Base-by-base conservation (phyloP, 208 protist species). In the Trypanosoma avium region DNA sequence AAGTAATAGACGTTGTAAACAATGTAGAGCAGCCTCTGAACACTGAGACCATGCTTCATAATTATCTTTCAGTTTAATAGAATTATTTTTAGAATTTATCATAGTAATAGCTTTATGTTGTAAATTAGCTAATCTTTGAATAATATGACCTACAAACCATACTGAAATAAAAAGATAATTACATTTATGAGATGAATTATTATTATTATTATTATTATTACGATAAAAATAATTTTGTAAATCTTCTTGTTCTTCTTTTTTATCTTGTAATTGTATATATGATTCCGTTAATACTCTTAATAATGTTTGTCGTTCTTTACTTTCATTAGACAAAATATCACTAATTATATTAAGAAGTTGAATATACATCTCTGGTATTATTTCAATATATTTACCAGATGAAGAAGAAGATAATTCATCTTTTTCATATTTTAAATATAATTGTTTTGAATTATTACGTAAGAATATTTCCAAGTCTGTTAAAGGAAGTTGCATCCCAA, bases 1-100 rank as follows among this genome's bases (percentile, higher is more conserved):
- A 17, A 70, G 24, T 21, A 72, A 42, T 27, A 72, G 6, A 19
- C 47, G 56, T 46, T 59, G 54, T 26, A 70, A 46, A 46, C 64
- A 63, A 6, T 35, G 46, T 27, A 70, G 17, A 13, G 64, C 43
- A 8, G 64, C 43, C 0, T 35, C n/a, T 24, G 64, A 49, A 32
- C 54, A 58, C 33, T 57, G 8, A 21, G 15, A 4, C 64, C 64
- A 70, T 29, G 27, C 12, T 30, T 42, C n/a, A n/a, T n/a, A n/a
- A n/a, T n/a, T n/a, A n/a, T n/a, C n/a, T n/a, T n/a, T n/a, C n/a
- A n/a, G n/a, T n/a, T n/a, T n/a, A n/a, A n/a, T n/a, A n/a, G n/a
- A n/a, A n/a, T n/a, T n/a, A n/a, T n/a, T n/a, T n/a, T n/a, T n/a
- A n/a, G n/a, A n/a, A n/a, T n/a, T n/a, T 32, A 30, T 35, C 12